phyloP scores from a whole-genome alignment of 2,329 filamentous ascomycete genomes.

The Stagonosporopsis tanaceti region DNA sequence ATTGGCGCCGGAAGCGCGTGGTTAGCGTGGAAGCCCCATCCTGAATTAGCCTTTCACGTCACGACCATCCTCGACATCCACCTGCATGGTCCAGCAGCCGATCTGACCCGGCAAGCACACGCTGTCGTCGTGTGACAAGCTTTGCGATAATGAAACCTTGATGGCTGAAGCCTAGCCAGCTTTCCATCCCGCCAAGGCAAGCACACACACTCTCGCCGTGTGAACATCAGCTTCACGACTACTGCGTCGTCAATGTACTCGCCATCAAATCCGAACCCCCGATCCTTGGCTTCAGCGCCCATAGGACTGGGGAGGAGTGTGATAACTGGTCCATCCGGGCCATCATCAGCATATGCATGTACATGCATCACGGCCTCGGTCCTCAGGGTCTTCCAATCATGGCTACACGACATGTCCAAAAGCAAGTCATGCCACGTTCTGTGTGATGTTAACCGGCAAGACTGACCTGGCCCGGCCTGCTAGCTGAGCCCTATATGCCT shows the following conservation, averaged over 20 bases:
- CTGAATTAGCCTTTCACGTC: slow-evolving; percentile 15
- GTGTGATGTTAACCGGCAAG: slow-evolving; percentile 4
- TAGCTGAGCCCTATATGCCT: slow-evolving; percentile 21
- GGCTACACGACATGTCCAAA: slow-evolving; percentile 17
- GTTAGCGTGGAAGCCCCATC: slow-evolving; percentile 7
- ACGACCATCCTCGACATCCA: slow-evolving; percentile 12
- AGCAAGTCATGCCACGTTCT: slow-evolving; percentile 23
- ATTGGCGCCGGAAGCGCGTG: slow-evolving; percentile 11
- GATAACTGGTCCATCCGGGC: neutral
- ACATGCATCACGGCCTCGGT: neutral
- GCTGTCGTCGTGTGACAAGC: slow-evolving; percentile 12
- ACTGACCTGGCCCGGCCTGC: slow-evolving; percentile 8
- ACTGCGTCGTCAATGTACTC: neutral
- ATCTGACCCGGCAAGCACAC: slow-evolving; percentile 14
- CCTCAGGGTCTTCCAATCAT: slow-evolving; percentile 8
- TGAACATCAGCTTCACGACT: neutral
- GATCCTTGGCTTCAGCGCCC: neutral
- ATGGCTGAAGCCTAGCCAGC: neutral
- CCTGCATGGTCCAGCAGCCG: slow-evolving; percentile 14
- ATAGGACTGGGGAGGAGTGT: neutral
- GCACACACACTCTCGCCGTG: neutral
- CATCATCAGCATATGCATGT: neutral
- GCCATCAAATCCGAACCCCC: neutral
- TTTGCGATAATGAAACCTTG: slow-evolving; percentile 7
- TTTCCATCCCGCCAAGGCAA: neutral